Evolutionary conservation across 202 grass and related monocot genomes (phyloP).

Genomic region (Brachypodium distachyon): DNA sequence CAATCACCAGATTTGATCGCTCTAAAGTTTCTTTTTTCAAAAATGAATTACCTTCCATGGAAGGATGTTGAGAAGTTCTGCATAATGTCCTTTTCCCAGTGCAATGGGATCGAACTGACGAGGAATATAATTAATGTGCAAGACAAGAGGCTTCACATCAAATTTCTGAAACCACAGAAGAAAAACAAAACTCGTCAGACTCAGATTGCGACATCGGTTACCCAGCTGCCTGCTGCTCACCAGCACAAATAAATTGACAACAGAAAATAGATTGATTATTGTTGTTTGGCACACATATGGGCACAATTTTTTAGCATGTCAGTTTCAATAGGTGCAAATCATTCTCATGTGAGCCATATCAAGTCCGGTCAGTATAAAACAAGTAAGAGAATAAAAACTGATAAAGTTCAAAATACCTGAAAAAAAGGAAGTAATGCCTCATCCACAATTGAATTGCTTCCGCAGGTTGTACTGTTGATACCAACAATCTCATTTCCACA

Average conservation of each 20-base stretch:
- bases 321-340: not conserved
- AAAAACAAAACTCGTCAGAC: no score
- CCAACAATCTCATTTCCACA: conserved; percentile 32
- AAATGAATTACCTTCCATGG: conserved; percentile 75
- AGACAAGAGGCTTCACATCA: conserved; percentile 67
- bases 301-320: not conserved
- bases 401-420: conserved; percentile 58
- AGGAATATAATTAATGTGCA: conserved; percentile 93
- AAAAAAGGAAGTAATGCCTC: conserved; percentile 98
- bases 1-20: not conserved
- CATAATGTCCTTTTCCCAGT: conserved; percentile 89
- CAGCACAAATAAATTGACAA: not conserved
- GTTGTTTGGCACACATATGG: not conserved
- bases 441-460: conserved; percentile 47
- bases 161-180: conserved; percentile 71
- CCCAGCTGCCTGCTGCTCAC: not conserved
- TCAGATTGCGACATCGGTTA: conserved; percentile 16
- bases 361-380: not conserved
- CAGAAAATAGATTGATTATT: not conserved
- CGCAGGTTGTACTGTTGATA: conserved; percentile 30
- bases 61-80: conserved; percentile 96
- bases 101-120: conserved; percentile 82
- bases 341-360: not conserved
- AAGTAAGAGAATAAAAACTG: not conserved
- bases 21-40: not conserved